Percentiles rank a stretch among this genome's conserved stretches.
phyloP scores from a whole-genome alignment of 371 early-diverging fungal species.

The Lichtheimia ornata region DNA sequence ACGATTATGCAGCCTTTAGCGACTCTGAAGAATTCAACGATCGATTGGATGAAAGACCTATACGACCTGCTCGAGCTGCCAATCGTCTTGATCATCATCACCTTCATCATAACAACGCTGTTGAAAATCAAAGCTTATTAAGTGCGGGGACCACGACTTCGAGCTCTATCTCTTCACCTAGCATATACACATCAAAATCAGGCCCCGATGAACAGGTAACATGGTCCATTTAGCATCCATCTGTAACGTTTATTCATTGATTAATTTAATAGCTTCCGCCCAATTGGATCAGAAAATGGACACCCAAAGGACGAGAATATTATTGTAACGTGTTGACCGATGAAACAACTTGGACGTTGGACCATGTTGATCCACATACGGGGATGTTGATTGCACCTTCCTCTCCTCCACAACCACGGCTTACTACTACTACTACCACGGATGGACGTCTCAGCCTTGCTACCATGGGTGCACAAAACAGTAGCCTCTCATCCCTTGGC shows the following conservation, averaged over 20 bases:
- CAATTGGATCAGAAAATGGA: constrained; percentile 62
- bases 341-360: constrained; percentile 71
- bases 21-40: constrained; percentile 2
- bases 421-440: not conserved
- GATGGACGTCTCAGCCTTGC: constrained; percentile 14
- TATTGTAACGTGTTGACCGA: constrained; percentile 80
- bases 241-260: constrained; percentile 3
- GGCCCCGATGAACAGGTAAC: constrained; percentile 21
- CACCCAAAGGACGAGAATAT: constrained; percentile 70
- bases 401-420: constrained; percentile 1
- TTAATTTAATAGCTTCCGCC: constrained; percentile 44
- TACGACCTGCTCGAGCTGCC: constrained; percentile 33
- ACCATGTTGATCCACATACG: constrained; percentile 47
- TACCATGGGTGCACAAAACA: constrained; percentile 9
- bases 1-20: not conserved
- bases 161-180: constrained; percentile 19
- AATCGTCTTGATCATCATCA: constrained; percentile 17
- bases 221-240: not conserved
- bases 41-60: constrained; percentile 18
- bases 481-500: too few species aligned
- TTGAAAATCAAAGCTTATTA: constrained; percentile 18
- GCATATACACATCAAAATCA: constrained; percentile 14
- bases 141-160: constrained; percentile 15
- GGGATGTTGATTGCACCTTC: constrained; percentile 15
- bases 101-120: constrained; percentile 5